Base-by-base conservation (phyloP, 2,329 filamentous ascomycete genomes). In the Nectriaceae sp. region DNA sequence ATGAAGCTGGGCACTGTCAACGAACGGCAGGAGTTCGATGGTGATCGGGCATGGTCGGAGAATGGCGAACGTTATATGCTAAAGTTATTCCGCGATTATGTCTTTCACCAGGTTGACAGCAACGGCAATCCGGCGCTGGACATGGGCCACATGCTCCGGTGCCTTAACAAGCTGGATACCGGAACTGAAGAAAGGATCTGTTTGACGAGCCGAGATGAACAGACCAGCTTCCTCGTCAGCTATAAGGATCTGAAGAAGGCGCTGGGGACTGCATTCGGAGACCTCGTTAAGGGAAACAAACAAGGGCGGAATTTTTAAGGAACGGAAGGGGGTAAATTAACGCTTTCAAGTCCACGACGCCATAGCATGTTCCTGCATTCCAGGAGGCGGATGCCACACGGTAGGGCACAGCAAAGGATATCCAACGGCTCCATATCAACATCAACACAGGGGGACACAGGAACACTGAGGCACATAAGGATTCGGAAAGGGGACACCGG, bases 81-180 rank as follows among this genome's bases (percentile, higher is more conserved):
- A 55, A 97, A 96, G 71, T 80, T 99, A 8, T 97, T 97, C 76
- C 84, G 94, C 42, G 94, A 99, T 70, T 97, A 95, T 62, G 90
- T 97, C 35, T 99, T 97, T 72, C 94, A 99, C 68, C 92, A 96
- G 64, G 91, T 97, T 11, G 91, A 97, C 66, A 80, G 83, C 22
- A 84, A 90, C 48, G 91, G 90, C 13, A 87, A 89, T 44, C 88
- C 94, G 0, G 87, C 92, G 2, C 77, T 96, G 4, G 89, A 97
- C 65, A 75, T 97, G 49, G 93, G 88, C 3, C 92, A 97, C 71
- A 90, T 97, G 55, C 70, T 99, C 39, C 82, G 80, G 21, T 93
- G 88, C 64, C 72, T 99, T 58, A 97, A 95, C 73, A 97, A 96
- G 67, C 76, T 99, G 44, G 94, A 99, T 70, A 89, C 90, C 1